Conservation (phyloP, 2,329 filamentous ascomycete genomes). For the Amylocarpus encephaloides region DNA sequence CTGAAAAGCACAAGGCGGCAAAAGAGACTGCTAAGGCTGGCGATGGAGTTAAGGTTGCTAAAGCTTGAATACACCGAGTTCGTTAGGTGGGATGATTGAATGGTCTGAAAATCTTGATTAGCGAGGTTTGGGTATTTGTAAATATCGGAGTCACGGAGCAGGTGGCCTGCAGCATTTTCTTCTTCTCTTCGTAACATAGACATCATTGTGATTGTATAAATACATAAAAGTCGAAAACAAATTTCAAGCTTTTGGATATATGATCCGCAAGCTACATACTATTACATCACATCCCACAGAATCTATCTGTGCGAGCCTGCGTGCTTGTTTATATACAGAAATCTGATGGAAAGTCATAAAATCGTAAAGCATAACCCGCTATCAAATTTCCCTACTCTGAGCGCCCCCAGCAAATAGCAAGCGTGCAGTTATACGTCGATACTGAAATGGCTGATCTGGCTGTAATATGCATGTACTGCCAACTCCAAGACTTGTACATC, state of each 20-base stretch:
- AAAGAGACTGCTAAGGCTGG: conserved; percentile 1
- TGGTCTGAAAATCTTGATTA: background rate
- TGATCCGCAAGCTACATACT: background rate
- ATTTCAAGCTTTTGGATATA: conserved; percentile 1
- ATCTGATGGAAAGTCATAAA: conserved; percentile 16
- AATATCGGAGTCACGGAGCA: background rate
- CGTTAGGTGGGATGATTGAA: background rate
- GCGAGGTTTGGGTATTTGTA: background rate
- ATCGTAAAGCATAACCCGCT: conserved; percentile 11
- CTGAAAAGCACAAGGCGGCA: conserved; percentile 9
- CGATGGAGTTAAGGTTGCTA: conserved; percentile 1
- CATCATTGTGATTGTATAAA: background rate
- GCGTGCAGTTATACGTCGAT: conserved; percentile 51
- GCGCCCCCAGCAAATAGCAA: background rate
- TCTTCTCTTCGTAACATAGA: background rate
- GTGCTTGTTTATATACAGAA: background rate
- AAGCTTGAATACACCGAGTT: background rate
- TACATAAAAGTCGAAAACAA: background rate
- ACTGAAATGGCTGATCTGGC: conserved; percentile 66
- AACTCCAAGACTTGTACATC: conserved; percentile 63
- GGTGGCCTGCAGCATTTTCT: background rate
- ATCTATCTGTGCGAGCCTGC: background rate
- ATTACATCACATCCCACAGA: background rate
- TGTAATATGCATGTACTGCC: conserved; percentile 65
- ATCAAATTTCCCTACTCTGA: background rate